A percentile compares a stretch with the other conserved stretches of the same genome.
These are phyloP conservation scores for Vitis hybrid DNA, from an alignment of 177 flowering plant species.

Conservation along the genomic window DNA sequence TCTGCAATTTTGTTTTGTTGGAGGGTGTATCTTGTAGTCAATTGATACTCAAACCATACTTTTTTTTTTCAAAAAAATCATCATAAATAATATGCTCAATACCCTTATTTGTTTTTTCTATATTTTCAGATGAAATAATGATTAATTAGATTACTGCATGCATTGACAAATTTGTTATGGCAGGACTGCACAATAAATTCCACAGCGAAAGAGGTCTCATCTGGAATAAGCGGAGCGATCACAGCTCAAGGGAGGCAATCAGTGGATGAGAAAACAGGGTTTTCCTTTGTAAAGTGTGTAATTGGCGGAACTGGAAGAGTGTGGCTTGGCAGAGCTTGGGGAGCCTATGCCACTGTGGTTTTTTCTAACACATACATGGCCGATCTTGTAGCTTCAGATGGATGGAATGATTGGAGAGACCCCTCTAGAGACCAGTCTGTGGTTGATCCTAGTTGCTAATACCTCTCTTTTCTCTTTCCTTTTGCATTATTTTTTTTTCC, in stretches of 20 bases:
- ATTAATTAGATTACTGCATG: background rate
- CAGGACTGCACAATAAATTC: conserved; percentile 71
- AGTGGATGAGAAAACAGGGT: conserved; percentile 50
- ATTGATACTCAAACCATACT: no score
- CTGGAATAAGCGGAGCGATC: conserved; percentile 53
- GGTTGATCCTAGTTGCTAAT: conserved; percentile 16
- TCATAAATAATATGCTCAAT: no score
- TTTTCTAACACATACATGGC: conserved; percentile 70
- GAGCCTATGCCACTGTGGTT: conserved; percentile 60
- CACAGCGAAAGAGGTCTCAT: conserved; percentile 41
- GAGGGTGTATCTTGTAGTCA: no score
- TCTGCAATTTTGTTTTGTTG: no score
- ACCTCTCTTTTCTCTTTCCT: background rate
- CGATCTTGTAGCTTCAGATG: conserved; percentile 49
- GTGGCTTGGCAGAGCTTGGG: conserved; percentile 88
- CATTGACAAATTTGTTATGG: background rate
- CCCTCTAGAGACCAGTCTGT: conserved; percentile 73
- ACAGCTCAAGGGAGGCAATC: conserved; percentile 71
- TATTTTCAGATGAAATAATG: no score
- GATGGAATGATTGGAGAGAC: conserved; percentile 86
- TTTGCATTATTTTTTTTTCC: background rate
- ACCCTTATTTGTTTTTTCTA: no score
- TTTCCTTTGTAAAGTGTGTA: conserved; percentile 66
- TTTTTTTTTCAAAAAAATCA: no score
- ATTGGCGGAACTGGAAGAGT: conserved; percentile 60